Conservation (phyloP, 768 basidiomycete genomes). For the Termitomyces sp. region DNA sequence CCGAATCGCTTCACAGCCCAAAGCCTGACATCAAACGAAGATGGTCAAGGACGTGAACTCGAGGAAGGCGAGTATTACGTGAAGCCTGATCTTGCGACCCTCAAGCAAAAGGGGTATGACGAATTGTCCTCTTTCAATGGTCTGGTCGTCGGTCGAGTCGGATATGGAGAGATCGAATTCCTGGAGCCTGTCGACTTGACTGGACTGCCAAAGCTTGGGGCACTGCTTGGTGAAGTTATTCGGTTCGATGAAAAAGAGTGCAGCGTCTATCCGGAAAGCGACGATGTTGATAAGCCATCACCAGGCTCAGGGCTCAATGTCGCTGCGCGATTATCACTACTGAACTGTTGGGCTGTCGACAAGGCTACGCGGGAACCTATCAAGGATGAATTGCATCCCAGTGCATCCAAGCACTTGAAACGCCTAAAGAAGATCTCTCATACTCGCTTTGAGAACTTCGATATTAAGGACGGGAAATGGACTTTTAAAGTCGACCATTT, state of each 20-base stretch:
- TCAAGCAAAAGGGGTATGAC: conserved; percentile 67
- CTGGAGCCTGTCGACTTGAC: conserved; percentile 82
- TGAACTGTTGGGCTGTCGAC: conserved; percentile 84
- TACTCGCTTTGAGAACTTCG: conserved; percentile 80
- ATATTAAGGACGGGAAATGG: conserved; percentile 82
- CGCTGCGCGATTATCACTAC: conserved; percentile 67
- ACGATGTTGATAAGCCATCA: conserved; percentile 79
- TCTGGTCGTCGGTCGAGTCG: conserved; percentile 85
- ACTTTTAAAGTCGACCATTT: conserved; percentile 94
- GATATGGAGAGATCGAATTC: conserved; percentile 87
- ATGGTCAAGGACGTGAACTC: conserved; percentile 31
- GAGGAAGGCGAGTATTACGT: conserved; percentile 92
- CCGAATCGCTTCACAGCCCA: conserved; percentile 36
- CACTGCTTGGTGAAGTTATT: conserved; percentile 82
- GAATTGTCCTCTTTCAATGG: conserved; percentile 69
- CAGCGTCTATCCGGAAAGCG: conserved; percentile 88
- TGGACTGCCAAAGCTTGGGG: conserved; percentile 68
- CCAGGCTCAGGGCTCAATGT: conserved; percentile 88
- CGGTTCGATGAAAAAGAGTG: conserved; percentile 90
- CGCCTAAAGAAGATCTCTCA: conserved; percentile 80
- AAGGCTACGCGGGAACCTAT: conserved; percentile 89
- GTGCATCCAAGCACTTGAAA: conserved; percentile 67
- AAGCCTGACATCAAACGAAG: conserved; percentile 19
- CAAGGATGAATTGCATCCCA: conserved; percentile 72
- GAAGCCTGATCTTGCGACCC: conserved; percentile 67